Evolutionary conservation across 345 rosid species (phyloP).

Genomic region (Combretum micranthum): DNA sequence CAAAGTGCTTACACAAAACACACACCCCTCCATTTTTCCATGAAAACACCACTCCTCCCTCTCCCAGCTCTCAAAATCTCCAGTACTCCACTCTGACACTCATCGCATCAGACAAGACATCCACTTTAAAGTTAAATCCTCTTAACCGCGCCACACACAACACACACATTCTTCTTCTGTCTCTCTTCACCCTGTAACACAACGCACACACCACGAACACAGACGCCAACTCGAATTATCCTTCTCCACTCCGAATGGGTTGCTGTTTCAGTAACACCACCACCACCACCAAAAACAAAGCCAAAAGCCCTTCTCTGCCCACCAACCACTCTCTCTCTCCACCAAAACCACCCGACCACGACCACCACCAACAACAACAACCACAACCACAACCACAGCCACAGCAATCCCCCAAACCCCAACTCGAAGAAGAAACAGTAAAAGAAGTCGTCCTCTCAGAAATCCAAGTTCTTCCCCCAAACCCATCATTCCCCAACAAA

Average conservation of each 20-base stretch:
- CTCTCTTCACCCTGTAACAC: not conserved
- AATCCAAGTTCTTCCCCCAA: constrained; percentile 19
- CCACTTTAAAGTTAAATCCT: no score
- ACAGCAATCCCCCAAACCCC: constrained; percentile 9
- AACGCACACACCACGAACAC: no score
- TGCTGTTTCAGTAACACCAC: constrained; percentile 45
- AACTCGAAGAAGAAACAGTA: constrained; percentile 58
- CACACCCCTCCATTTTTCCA: no score
- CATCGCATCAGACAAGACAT: no score
- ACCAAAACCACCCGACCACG: constrained; percentile 8
- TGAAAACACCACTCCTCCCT: no score
- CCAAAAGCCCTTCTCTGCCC: constrained; percentile 12
- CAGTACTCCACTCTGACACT: no score
- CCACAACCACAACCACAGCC: not conserved
- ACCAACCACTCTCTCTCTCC: constrained; percentile 11
- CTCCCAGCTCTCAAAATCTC: no score
- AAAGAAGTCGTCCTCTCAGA: constrained; percentile 68
- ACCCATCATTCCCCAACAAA: not conserved
- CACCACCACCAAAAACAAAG: not conserved
- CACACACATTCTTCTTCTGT: not conserved
- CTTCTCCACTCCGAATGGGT: constrained; percentile 31
- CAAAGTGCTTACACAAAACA: no score
- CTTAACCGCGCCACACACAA: no score
- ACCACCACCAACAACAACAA: not conserved
- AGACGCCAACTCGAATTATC: not conserved